These are phyloP conservation scores for Betula pendula DNA, from an alignment of 306 rosid genomes.

Conservation along the genomic window DNA sequence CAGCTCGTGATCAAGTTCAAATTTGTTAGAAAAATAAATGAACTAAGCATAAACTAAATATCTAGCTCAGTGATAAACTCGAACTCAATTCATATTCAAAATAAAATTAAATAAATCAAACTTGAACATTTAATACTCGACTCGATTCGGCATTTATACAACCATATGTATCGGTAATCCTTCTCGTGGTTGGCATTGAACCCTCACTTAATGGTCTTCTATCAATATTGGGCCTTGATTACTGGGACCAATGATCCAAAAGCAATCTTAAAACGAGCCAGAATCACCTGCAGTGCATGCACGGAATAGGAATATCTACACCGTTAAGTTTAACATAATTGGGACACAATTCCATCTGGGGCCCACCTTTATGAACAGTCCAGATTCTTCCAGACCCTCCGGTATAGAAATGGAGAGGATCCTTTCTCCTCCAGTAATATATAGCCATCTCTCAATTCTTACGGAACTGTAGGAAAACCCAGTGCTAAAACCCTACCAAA, in stretches of 20 bases:
- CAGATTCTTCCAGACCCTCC: neutral
- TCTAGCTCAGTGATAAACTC: no score
- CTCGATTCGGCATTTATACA: no score
- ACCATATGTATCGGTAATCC: no score
- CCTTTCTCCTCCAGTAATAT: neutral
- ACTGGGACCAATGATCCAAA: neutral
- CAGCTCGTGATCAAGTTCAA: no score
- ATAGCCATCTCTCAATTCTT: neutral
- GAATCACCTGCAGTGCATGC: neutral
- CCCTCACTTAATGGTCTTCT: no score
- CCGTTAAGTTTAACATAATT: neutral
- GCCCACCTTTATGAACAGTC: neutral
- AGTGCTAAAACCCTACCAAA: constrained; percentile 40
- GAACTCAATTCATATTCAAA: no score
- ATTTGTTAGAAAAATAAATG: no score
- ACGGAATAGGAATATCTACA: neutral
- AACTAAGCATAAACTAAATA: no score
- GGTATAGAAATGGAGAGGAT: no score
- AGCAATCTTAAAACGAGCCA: neutral
- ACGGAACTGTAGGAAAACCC: neutral
- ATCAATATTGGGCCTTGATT: neutral
- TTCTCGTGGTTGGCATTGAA: no score
- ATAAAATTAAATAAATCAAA: no score
- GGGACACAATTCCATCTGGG: neutral
- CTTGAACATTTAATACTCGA: no score